Percentiles rank a stretch among this genome's conserved stretches.
Evolutionary conservation across 805 yeast genomes (phyloP).

Genomic region (Kodamaea neixiangensis): DNA sequence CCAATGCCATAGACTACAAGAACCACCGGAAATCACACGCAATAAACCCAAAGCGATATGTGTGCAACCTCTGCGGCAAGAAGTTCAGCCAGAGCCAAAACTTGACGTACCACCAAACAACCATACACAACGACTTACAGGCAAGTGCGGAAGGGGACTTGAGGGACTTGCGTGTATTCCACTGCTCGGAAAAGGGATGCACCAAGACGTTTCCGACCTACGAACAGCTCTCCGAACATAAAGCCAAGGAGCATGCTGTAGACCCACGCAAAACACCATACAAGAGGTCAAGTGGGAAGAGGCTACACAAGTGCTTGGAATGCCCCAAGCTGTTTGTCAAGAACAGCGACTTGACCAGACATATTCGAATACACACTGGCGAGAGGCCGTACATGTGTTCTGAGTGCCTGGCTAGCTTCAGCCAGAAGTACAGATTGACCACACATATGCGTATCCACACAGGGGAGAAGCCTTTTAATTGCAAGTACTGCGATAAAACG

Average conservation of each 20-base stretch:
- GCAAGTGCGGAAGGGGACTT: constrained; percentile 6
- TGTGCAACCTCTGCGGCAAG: constrained; percentile 14
- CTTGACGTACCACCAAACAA: constrained; percentile 13
- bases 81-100: constrained; percentile 14
- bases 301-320: constrained; percentile 22
- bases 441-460: constrained; percentile 40
- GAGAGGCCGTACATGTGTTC: constrained; percentile 12
- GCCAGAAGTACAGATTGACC: constrained; percentile 16
- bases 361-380: constrained; percentile 12
- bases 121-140: constrained; percentile 14
- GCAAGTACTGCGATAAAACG: constrained; percentile 54
- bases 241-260: constrained; percentile 8
- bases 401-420: constrained; percentile 12
- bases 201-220: constrained; percentile 17
- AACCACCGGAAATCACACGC: constrained; percentile 15
- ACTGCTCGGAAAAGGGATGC: constrained; percentile 19
- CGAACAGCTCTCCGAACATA: constrained; percentile 13
- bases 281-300: constrained; percentile 23
- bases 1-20: constrained; percentile 11
- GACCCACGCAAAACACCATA: constrained; percentile 20
- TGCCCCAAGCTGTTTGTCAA: constrained; percentile 25
- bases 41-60: constrained; percentile 13
- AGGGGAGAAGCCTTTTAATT: constrained; percentile 84
- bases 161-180: constrained; percentile 13
- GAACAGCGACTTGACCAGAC: constrained; percentile 14